Percentiles rank a stretch among this genome's conserved stretches.
Evolutionary conservation across 2,329 filamentous ascomycete genomes (phyloP).

Genomic region (Leptographium flavum): DNA sequence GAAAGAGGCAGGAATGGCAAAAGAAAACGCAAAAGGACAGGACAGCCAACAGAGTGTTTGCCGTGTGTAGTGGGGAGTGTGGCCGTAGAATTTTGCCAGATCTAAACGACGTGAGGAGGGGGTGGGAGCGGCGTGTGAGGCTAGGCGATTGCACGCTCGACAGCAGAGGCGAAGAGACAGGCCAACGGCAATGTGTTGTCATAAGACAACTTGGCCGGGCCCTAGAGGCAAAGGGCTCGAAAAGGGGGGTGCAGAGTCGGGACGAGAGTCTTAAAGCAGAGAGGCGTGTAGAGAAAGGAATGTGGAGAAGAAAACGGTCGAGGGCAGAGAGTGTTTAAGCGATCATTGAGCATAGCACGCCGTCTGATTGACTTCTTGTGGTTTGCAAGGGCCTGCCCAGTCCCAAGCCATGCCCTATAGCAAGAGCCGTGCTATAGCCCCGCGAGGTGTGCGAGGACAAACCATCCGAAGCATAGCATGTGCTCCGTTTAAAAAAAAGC

Average conservation of each 20-base stretch:
- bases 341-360: conserved; percentile 5
- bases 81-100: conserved; percentile 1
- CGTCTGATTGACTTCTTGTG: no score
- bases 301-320: conserved; percentile 1
- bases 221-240: no score
- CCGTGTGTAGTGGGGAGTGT: conserved; percentile 3
- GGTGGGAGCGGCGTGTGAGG: not conserved
- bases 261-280: not conserved
- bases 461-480: not conserved
- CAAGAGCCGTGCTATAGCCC: conserved; percentile 3
- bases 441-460: not conserved
- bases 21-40: conserved; percentile 2
- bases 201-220: not conserved
- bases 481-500: no score
- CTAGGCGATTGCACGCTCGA: not conserved
- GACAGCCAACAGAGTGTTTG: conserved; percentile 3
- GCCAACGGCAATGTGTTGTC: conserved; percentile 1
- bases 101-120: not conserved
- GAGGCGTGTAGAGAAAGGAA: not conserved
- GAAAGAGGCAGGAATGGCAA: conserved; percentile 1
- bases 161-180: conserved; percentile 1
- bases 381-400: no score
- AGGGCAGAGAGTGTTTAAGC: conserved; percentile 2
- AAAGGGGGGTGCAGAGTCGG: conserved; percentile 5
- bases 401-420: conserved; percentile 9